Evolutionary conservation across 1,284 basidiomycete species (phyloP).

Genomic region (Xerocomus minutiporus): DNA sequence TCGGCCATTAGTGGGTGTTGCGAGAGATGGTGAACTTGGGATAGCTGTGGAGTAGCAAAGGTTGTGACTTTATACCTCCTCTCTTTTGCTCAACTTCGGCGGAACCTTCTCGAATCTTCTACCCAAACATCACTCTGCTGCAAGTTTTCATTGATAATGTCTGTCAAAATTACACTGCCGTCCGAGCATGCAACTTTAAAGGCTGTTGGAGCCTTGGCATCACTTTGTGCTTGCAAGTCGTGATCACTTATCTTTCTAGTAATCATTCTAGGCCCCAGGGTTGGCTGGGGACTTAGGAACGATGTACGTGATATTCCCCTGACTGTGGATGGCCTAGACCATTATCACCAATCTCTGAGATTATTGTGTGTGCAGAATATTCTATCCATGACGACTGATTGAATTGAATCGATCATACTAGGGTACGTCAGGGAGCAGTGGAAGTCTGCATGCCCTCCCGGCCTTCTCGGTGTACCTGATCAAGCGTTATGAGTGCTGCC

Average conservation of each 20-base stretch:
- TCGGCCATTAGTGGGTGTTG: constrained; percentile 24
- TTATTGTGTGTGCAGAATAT: background rate
- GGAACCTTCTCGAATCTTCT: constrained; percentile 34
- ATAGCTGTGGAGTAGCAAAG: background rate
- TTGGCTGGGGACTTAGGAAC: background rate
- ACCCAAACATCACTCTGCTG: background rate
- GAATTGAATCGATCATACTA: background rate
- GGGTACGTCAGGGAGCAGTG: background rate
- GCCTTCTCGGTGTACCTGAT: background rate
- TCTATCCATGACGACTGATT: background rate
- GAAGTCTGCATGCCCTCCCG: background rate
- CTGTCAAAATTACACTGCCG: background rate
- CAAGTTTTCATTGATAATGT: background rate
- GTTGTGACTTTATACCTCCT: constrained; percentile 12
- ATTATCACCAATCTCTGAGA: background rate
- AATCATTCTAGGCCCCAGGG: background rate
- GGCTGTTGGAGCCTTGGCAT: background rate
- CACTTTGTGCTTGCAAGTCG: background rate
- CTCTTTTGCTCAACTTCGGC: constrained; percentile 3
- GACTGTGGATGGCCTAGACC: background rate
- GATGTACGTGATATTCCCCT: background rate
- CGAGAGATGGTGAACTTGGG: background rate
- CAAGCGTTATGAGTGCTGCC: background rate
- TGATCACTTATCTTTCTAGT: too few relatives aligned
- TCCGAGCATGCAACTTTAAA: background rate